Base-by-base conservation (phyloP, 192 early-diverging fungal genomes). In the Blastocladiella britannica region DNA sequence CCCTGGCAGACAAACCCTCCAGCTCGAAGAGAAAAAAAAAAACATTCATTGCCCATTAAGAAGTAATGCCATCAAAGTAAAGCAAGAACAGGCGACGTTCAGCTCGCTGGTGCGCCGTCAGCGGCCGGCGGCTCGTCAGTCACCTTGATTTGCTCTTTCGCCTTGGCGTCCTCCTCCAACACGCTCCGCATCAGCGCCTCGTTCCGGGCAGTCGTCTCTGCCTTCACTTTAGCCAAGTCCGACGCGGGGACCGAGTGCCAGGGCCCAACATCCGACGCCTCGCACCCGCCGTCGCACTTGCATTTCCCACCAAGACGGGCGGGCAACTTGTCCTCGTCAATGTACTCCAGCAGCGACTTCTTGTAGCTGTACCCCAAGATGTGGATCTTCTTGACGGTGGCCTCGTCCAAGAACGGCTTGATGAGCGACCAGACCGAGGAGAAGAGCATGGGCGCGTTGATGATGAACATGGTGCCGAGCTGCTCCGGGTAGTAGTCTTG, bases 401-500 rank as follows among this genome's bases (percentile, higher is more conserved):
- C 74, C 64, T 73, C 72, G 57, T 88, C 86, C 53, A 88, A 68
- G 78, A 82, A 86, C 55, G 68, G 76, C 59, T 80, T 85, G 53
- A 84, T 77, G 53, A 86, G 69, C 25, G 77, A 81, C 80, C 84
- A 88, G n/a, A 80, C 79, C 26, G 74, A 78, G 43, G 83, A 74
- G 75, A 97, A 97, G 51, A 91, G 78, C 57, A 72, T 79, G 4
- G 93, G 93, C 54, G 88, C 83, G 67, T 97, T 97, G 64, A 97
- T 87, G 29, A 97, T 78, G 59, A 82, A 94, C 56, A 93, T 85
- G 60, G 83, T 87, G 62, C 85, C 82, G 57, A 94, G 74, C 66
- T 83, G 86, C 67, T 94, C 93, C 15, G 93, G 93, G 60, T 97
- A 97, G 63, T 89, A 85, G 57, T 88, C 83, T 63, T 93, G 89